Percentiles rank a stretch among this genome's conserved stretches.
phyloP scores from a whole-genome alignment of 257 asterid species.

The Paraleonurus japonicus region DNA sequence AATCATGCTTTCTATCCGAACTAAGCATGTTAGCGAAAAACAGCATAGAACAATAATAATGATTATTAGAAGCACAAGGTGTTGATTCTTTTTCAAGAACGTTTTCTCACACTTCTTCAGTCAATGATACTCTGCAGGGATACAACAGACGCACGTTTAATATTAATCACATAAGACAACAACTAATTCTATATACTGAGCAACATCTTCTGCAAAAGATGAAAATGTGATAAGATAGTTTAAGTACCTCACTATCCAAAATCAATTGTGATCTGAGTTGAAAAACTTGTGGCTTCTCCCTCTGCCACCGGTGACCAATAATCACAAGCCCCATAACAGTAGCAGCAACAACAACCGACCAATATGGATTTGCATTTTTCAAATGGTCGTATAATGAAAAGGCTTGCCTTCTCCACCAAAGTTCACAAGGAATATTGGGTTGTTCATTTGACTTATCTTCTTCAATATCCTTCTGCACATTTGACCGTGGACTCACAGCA shows the following conservation, averaged over 20 bases:
- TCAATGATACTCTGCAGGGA: constrained; percentile 1
- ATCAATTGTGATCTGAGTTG: constrained; percentile 51
- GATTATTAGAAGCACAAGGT: background rate
- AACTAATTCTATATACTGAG: background rate
- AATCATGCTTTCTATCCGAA: background rate
- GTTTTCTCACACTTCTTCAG: background rate
- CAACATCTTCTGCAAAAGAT: background rate
- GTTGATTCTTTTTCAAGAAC: background rate
- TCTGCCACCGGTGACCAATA: constrained; percentile 77
- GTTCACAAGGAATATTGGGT: constrained; percentile 53
- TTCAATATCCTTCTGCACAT: constrained; percentile 33
- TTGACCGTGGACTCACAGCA: constrained; percentile 28
- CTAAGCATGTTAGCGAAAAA: background rate
- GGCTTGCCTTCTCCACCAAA: constrained; percentile 83
- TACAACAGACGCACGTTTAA: background rate
- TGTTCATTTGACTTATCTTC: constrained; percentile 38
- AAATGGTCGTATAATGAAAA: constrained; percentile 54
- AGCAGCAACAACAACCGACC: constrained; percentile 79
- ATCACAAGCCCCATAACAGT: constrained; percentile 78
- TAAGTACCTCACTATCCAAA: constrained; percentile 52
- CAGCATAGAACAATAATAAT: constrained; percentile 3
- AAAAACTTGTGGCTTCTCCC: constrained; percentile 61
- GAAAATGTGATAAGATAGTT: background rate
- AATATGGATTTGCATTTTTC: constrained; percentile 62
- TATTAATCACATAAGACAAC: background rate